Base-by-base conservation (phyloP, 495 filamentous ascomycete genomes). In the Entonaema liquescens region DNA sequence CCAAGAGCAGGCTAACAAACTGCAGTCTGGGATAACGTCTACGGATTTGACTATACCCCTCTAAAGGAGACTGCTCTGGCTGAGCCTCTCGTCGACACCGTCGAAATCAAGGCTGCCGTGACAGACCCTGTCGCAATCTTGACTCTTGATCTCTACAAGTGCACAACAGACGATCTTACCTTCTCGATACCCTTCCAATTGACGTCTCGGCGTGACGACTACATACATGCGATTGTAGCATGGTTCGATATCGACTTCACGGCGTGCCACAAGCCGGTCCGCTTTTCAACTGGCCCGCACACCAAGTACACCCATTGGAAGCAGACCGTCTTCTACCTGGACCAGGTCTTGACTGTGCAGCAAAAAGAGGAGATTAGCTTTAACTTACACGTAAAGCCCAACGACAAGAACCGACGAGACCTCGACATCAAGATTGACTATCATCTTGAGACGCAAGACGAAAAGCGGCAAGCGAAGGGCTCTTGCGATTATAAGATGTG, bases 211-310 rank as follows among this genome's bases (percentile, higher is more conserved):
- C 89, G 93, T 57, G 90, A 89, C 74, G 96, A 98, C 81, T 97
- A 93, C 81, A 87, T 99, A 66, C 96, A 99, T 78, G 95, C 93
- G 23, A 84, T 99, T 38, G 96, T 99, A 55, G 91, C 97, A 33
- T 98, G 96, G 93, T 99, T 99, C 83, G 95, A 99, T 78, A 98
- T 97, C 71, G 94, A 97, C 68, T 99, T 99, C 82, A 92, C 92
- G 36, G 93, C 93, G 31, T 98, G 95, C 84, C 93, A 94, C 81
- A 92, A 93, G 83, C 90, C 91, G 9, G 89, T 94, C 76, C 83
- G 83, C 68, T 96, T 96, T 82, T 93, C 91, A 38, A 96, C 93
- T 33, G 93, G 93, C 12, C 93, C 93, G 19, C 93, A 96, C 75
- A 91, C 92, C 71, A 94, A 93, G 83, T 95, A 95, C 78, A 96